Conservation (phyloP, 768 basidiomycete species). For the Holtermannia corniformis region DNA sequence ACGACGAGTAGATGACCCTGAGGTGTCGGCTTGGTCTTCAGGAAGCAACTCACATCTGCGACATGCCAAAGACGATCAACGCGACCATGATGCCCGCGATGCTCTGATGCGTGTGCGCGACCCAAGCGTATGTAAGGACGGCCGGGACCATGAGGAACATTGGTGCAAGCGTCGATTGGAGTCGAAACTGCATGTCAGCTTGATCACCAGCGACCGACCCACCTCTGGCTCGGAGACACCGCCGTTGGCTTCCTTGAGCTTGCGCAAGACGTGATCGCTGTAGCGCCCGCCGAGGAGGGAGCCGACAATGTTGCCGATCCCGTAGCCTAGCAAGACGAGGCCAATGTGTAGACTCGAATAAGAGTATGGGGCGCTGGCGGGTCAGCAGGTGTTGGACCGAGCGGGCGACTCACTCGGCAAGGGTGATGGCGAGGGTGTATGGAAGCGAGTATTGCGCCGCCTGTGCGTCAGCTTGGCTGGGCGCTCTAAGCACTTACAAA, state of each 20-base stretch:
- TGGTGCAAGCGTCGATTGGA: slow-evolving; percentile 53
- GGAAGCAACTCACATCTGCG: slow-evolving; percentile 53
- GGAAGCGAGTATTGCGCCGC: slow-evolving; percentile 60
- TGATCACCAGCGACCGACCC: slow-evolving; percentile 10
- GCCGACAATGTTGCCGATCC: slow-evolving; percentile 51
- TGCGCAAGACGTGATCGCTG: slow-evolving; percentile 48
- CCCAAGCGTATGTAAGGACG: slow-evolving; percentile 66
- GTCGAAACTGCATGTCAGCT: slow-evolving; percentile 52
- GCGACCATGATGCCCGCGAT: slow-evolving; percentile 61
- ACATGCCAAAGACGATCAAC: slow-evolving; percentile 64
- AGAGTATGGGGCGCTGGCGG: slow-evolving; percentile 48
- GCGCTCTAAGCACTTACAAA: too few species aligned
- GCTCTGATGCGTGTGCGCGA: slow-evolving; percentile 53
- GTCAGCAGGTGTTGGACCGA: too few species aligned
- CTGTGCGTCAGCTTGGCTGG: too few species aligned
- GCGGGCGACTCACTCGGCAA: slow-evolving; percentile 42
- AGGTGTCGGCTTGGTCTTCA: slow-evolving; percentile 2
- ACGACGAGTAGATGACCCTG: slow-evolving; percentile 57
- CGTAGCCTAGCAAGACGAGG: slow-evolving; percentile 64
- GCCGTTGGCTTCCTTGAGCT: slow-evolving; percentile 46
- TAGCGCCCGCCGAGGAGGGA: slow-evolving; percentile 54
- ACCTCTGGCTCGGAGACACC: slow-evolving; percentile 61
- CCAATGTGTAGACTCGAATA: slow-evolving; percentile 65
- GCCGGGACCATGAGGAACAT: slow-evolving; percentile 55
- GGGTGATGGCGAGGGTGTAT: slow-evolving; percentile 65